Conservation (phyloP, 371 early-diverging fungal species). For the Rhizopus stolonifer region DNA sequence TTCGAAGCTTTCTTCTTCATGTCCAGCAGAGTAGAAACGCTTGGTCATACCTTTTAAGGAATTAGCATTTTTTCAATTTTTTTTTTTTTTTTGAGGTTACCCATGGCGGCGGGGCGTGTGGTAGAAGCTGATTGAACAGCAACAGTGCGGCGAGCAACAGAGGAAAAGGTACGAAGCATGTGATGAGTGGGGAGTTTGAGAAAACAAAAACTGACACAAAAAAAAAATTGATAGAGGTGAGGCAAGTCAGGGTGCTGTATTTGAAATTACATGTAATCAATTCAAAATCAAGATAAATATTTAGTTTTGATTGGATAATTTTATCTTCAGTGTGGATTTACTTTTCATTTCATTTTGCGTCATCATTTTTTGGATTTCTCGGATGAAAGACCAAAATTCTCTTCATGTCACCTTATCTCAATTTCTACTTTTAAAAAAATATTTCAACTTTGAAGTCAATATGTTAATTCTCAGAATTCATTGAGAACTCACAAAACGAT, state of each 20-base stretch:
- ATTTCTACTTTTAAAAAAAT: too few relatives aligned
- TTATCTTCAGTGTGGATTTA: background rate
- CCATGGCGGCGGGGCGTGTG: constrained; percentile 1
- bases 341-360: too few relatives aligned
- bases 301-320: background rate
- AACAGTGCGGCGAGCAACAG: background rate
- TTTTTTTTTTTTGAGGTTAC: background rate
- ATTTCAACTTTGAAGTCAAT: too few relatives aligned
- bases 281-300: background rate
- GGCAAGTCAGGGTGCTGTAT: background rate
- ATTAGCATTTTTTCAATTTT: background rate
- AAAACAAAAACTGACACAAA: background rate
- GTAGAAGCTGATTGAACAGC: constrained; percentile 1
- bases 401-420: too few relatives aligned
- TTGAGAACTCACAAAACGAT: too few relatives aligned
- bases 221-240: background rate
- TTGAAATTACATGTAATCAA: constrained; percentile 1
- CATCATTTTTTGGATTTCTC: too few relatives aligned
- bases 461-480: too few relatives aligned
- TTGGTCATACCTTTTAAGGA: constrained; percentile 34
- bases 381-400: too few relatives aligned
- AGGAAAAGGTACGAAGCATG: background rate
- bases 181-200: constrained; percentile 1
- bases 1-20: constrained; percentile 79
- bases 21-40: constrained; percentile 66